Percentiles rank a stretch among this genome's conserved stretches.
Conservation (phyloP, 331 rosid genomes). For the Quercus lobata region DNA sequence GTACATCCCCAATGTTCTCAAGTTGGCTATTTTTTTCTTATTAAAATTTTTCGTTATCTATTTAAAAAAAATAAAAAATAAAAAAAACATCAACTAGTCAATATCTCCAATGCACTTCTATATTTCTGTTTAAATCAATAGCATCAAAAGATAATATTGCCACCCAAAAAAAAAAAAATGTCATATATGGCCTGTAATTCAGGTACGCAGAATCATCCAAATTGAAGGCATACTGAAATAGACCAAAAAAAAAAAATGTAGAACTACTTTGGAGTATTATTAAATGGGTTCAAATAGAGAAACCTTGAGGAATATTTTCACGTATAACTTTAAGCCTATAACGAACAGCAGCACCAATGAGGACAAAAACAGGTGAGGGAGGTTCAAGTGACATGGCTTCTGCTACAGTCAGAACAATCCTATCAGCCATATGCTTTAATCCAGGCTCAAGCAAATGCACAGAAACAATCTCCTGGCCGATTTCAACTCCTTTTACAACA, state of each 20-base stretch:
- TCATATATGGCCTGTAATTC: neutral
- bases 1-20: no score
- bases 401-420: constrained; percentile 85
- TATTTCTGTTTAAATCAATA: neutral
- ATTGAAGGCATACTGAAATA: neutral
- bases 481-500: constrained; percentile 81
- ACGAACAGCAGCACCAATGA: constrained; percentile 66
- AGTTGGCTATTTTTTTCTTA: no score
- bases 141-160: neutral
- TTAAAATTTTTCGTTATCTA: no score
- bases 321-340: constrained; percentile 78
- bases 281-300: constrained; percentile 12
- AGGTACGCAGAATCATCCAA: neutral
- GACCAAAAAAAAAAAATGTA: neutral
- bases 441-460: constrained; percentile 79
- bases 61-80: no score
- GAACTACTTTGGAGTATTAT: neutral
- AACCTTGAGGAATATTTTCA: constrained; percentile 83
- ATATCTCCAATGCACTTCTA: neutral
- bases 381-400: constrained; percentile 96
- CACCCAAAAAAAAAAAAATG: neutral
- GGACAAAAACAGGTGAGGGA: constrained; percentile 88
- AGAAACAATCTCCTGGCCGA: constrained; percentile 84
- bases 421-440: constrained; percentile 54
- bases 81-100: no score